phyloP scores from a whole-genome alignment of 1,284 basidiomycete genomes.

The Thecaphora thlaspeos region DNA sequence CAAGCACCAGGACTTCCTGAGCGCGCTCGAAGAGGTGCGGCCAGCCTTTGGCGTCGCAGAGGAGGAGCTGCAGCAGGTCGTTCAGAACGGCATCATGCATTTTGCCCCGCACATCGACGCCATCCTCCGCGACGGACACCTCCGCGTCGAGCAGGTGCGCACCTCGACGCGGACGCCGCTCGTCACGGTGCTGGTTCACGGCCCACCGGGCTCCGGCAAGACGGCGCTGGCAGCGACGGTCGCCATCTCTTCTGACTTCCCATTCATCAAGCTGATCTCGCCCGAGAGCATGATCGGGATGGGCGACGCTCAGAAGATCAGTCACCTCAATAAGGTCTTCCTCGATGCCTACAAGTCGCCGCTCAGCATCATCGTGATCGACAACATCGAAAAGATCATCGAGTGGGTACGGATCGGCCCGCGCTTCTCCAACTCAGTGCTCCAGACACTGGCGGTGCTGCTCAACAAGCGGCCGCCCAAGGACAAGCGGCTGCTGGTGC shows the following conservation, averaged over 20 bases:
- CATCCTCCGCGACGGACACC: conserved; percentile 80
- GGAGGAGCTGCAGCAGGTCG: conserved; percentile 89
- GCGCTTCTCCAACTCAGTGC: conserved; percentile 88
- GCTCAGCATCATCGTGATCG: conserved; percentile 92
- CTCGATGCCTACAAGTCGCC: conserved; percentile 97
- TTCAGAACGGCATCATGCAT: conserved; percentile 96
- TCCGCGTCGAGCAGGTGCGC: conserved; percentile 93
- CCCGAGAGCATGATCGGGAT: conserved; percentile 97
- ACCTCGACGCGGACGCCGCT: conserved; percentile 85
- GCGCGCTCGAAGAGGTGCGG: conserved; percentile 90
- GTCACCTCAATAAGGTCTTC: conserved; percentile 90
- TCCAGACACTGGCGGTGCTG: conserved; percentile 87
- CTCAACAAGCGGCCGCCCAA: conserved; percentile 89
- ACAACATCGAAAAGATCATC: conserved; percentile 61
- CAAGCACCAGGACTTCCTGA: conserved; percentile 81
- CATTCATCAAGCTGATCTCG: conserved; percentile 96
- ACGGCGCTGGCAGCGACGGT: conserved; percentile 94
- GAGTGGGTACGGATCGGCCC: conserved; percentile 94
- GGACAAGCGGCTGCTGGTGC: conserved; percentile 85
- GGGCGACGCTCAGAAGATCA: conserved; percentile 85
- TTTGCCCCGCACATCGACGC: conserved; percentile 71
- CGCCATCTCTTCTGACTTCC: conserved; percentile 86
- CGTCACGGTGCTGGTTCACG: conserved; percentile 86
- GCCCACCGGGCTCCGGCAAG: conserved; percentile 85
- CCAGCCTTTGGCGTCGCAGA: conserved; percentile 97